Conservation (phyloP, 169 alveolate species). For the Eimeria acervulina region DNA sequence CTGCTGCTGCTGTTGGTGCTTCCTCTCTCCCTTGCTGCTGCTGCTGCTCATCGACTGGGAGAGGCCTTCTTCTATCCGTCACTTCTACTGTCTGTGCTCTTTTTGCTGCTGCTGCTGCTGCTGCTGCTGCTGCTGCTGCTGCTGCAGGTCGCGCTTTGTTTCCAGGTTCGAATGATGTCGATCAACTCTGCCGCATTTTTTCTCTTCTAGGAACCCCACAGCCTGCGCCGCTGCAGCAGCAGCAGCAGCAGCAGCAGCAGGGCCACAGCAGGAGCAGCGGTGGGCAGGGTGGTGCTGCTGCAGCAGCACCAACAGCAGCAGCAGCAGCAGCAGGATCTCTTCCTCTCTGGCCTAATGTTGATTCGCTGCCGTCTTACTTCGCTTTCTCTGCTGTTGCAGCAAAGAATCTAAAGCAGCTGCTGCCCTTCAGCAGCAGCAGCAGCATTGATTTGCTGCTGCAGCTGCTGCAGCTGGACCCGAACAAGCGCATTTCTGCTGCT, state of each 20-base stretch:
- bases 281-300: neutral
- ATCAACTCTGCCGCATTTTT: conserved; percentile 73
- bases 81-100: too few species aligned
- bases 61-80: too few species aligned
- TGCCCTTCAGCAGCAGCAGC: conserved; percentile 32
- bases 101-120: neutral
- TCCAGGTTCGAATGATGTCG: conserved; percentile 60
- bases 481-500: conserved; percentile 87
- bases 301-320: conserved; percentile 9
- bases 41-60: too few species aligned
- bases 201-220: conserved; percentile 64
- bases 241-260: neutral
- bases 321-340: neutral
- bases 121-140: neutral
- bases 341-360: conserved; percentile 25
- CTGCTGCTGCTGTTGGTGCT: neutral
- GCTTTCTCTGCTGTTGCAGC: conserved; percentile 26
- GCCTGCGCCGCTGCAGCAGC: neutral
- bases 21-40: neutral
- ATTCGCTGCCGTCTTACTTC: conserved; percentile 43
- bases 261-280: neutral
- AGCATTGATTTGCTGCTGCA: too few species aligned
- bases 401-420: conserved; percentile 11
- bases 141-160: conserved; percentile 55
- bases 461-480: conserved; percentile 88